Base-by-base conservation (phyloP, 2,329 filamentous ascomycete genomes). In the Clarireedia hainanense region DNA sequence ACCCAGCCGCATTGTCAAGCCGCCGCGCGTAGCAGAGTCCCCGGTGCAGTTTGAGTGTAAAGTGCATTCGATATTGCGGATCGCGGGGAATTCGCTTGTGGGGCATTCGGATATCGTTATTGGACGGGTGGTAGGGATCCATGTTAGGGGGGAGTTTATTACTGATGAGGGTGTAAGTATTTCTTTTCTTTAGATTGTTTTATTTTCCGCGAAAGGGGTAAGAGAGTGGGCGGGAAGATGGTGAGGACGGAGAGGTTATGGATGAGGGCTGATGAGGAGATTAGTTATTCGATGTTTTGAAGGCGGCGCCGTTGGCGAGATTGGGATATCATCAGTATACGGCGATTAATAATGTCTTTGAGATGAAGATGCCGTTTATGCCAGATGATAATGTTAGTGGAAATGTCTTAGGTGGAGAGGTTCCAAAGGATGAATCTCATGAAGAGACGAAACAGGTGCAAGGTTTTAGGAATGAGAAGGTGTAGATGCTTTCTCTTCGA, bases 281-380 rank as follows among this genome's bases (percentile, higher is more conserved):
- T 7, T 27, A 58, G 52, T 49, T 61, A 5, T 60, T 61, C n/a
- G 57, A 60, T 55, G 52, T 61, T 1, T 24, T 61, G 10, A 61
- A 60, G n/a, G 59, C 58, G 14, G 51, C 46, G 20, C 55, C 56
- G 2, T 27, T 61, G 6, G 59, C 59, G 17, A 47, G 58, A 36
- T 48, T 61, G 2, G 58, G 56, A 4, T 61, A 61, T 43, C 56
- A 59, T 39, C 60, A 61, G 26, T 58, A 60, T 24, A 61, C 60
- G 6, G 56, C 56, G 23, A 47, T 58, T n/a, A 57, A 51, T 2
- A 34, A 59, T 42, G 45, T 59, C 6, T 58, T 61, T 17, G 56
- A 60, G 4, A 57, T 58, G 56, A 39, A 55, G 20, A 56, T 57
- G 46, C 58, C 60, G 5, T 56, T 60, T 26, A 60, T 57, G 60